A percentile compares a stretch with the other conserved stretches of the same genome.
Evolutionary conservation across 179 eudicot species (phyloP).

Genomic region (Sideroxylon spinosum): DNA sequence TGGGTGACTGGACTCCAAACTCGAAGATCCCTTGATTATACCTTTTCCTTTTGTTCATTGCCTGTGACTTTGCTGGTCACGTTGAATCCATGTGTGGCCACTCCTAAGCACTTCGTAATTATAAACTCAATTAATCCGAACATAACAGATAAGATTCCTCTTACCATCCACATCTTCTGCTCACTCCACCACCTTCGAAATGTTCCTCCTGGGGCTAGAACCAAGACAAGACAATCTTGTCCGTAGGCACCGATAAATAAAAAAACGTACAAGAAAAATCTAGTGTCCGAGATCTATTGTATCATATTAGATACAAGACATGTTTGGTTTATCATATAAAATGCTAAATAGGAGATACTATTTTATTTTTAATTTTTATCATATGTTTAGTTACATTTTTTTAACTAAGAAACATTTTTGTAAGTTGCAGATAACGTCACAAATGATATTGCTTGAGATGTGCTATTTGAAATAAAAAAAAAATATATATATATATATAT

Average conservation of each 20-base stretch:
- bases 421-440: no score
- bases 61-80: slow-evolving; percentile 66
- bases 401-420: no score
- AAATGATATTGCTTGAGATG: no score
- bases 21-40: slow-evolving; percentile 67
- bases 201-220: slow-evolving; percentile 38
- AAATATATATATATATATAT: no score
- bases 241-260: slow-evolving; percentile 51
- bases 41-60: slow-evolving; percentile 45
- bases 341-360: no score
- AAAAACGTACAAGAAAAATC: slow-evolving; percentile 49
- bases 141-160: slow-evolving; percentile 39
- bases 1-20: slow-evolving; percentile 59
- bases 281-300: slow-evolving; percentile 40
- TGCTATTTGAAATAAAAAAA: no score
- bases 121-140: slow-evolving; percentile 46
- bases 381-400: no score
- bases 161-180: slow-evolving; percentile 72
- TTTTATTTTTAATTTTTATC: no score
- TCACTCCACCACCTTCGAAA: slow-evolving; percentile 68
- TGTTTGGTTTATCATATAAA: background rate
- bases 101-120: slow-evolving; percentile 35
- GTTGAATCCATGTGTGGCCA: slow-evolving; percentile 47
- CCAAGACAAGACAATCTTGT: slow-evolving; percentile 55
- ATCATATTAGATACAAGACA: background rate